These are phyloP conservation scores for Russula sp. DNA, from an alignment of 768 basidiomycete species.

Conservation along the genomic window DNA sequence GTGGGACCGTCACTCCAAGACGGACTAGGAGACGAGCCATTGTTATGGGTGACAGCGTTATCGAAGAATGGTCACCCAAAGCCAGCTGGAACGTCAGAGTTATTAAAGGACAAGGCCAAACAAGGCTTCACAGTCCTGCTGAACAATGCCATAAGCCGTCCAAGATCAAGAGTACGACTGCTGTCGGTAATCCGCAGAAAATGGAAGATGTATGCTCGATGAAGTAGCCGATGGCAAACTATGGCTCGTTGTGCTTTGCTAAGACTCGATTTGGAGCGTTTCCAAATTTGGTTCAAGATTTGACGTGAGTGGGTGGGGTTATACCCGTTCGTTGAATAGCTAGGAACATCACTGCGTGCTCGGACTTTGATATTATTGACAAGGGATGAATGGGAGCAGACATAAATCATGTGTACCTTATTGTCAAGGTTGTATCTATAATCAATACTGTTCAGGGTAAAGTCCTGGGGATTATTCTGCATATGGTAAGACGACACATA, in stretches of 20 bases:
- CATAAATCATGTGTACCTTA: constrained; percentile 11
- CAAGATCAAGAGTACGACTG: constrained; percentile 20
- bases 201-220: constrained; percentile 45
- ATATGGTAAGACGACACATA: constrained; percentile 13
- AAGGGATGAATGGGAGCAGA: background rate
- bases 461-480: constrained; percentile 1
- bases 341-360: background rate
- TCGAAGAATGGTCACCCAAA: constrained; percentile 57
- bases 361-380: constrained; percentile 7
- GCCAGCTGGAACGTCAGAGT: constrained; percentile 58
- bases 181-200: constrained; percentile 25
- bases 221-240: constrained; percentile 48
- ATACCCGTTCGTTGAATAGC: constrained; percentile 10
- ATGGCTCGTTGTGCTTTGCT: constrained; percentile 36
- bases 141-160: constrained; percentile 16
- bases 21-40: constrained; percentile 6
- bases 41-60: constrained; percentile 4
- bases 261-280: constrained; percentile 25
- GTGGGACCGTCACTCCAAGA: constrained; percentile 18
- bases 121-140: constrained; percentile 26
- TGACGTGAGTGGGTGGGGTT: constrained; percentile 18
- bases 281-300: constrained; percentile 20
- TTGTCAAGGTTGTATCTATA: constrained; percentile 18
- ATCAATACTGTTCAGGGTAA: constrained; percentile 8
- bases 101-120: constrained; percentile 77